Evolutionary conservation across 768 basidiomycete species (phyloP), one percentile per base, ranked within the genome.

Genomic region (Naganishia vishniacii): DNA sequence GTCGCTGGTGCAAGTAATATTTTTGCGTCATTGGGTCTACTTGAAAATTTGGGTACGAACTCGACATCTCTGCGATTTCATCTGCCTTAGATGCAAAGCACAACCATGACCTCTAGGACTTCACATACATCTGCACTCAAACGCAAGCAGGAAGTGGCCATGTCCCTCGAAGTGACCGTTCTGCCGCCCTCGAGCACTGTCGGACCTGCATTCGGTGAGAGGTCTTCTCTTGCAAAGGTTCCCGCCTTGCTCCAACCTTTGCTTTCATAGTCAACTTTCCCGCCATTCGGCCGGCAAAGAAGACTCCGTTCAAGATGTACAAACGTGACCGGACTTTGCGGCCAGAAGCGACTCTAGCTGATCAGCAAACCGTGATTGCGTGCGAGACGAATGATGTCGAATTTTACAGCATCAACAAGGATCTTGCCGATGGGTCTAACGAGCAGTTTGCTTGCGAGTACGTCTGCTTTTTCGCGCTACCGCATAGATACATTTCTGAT

Each of bases 301-400:
- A 37, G 8, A 77, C 72, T 2, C 70, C 74, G 0, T 77, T 72
- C 65, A 73, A 69, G 8, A 34, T 77, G 6, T 77, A 72, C 58
- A 62, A 69, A 40, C 64, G 72, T 28, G 71, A 72, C 37, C 48
- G 65, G 0, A 56, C 37, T 3, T 67, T 68, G 2, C 31, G 29
- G 5, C 48, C 61, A 4, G 44, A 56, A 8, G n/a, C 28, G 1
- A 65, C 70, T 34, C 32, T 75, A 47, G 62, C 70, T 23, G 69
- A 70, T 40, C 73, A 77, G 48, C 67, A 65, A 25, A 76, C 77
- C 11, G 69, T 89, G 15, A 80, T 94, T 25, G 88, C 85, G 0
- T 93, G 88, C 4, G 91, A 94, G 79, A 88, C 88, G n/a, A 81
- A 85, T 29, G 80, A 83, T 20, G 84, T 95, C 48, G 91, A 95